A percentile compares a stretch with the other conserved stretches of the same genome.
phyloP scores from a whole-genome alignment of 306 rosid genomes.

The Gynostemma pentaphyllum region DNA sequence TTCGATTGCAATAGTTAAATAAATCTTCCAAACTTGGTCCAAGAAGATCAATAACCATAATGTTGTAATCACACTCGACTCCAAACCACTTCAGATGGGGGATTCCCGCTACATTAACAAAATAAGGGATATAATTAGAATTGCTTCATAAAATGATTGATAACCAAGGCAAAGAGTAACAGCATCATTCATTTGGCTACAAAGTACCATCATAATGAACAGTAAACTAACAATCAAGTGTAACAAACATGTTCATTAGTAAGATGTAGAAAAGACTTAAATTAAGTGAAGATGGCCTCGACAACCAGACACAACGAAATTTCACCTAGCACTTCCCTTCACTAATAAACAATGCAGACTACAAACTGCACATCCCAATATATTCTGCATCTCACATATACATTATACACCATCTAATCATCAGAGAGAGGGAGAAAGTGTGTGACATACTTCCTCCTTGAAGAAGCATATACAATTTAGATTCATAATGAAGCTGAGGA shows the following conservation, averaged over 20 bases:
- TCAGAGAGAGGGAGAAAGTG: constrained; percentile 3
- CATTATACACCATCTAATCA: not conserved
- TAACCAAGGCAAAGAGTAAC: not conserved
- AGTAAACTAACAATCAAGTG: not conserved
- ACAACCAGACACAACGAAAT: not conserved
- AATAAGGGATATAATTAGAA: constrained; percentile 22
- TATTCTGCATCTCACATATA: not conserved
- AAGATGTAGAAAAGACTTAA: not conserved
- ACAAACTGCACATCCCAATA: not conserved
- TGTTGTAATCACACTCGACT: constrained; percentile 86
- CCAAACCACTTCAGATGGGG: constrained; percentile 99
- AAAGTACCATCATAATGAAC: not conserved
- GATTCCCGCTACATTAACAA: constrained; percentile 65
- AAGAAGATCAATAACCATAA: constrained; percentile 98
- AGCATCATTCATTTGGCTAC: not conserved
- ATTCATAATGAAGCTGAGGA: constrained; percentile 99
- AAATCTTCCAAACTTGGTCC: constrained; percentile 99
- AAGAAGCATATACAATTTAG: constrained; percentile 94
- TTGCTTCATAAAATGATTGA: constrained; percentile 11
- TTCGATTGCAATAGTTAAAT: constrained; percentile 92
- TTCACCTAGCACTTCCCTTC: not conserved
- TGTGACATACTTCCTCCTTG: constrained; percentile 95
- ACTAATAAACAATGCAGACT: not conserved
- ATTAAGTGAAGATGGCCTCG: too few relatives aligned
- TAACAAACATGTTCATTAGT: not conserved